Percentiles rank a stretch among this genome's conserved stretches.
These are phyloP conservation scores for Astrothelium subdiscretum DNA, from an alignment of 495 filamentous ascomycete species.

Conservation along the genomic window DNA sequence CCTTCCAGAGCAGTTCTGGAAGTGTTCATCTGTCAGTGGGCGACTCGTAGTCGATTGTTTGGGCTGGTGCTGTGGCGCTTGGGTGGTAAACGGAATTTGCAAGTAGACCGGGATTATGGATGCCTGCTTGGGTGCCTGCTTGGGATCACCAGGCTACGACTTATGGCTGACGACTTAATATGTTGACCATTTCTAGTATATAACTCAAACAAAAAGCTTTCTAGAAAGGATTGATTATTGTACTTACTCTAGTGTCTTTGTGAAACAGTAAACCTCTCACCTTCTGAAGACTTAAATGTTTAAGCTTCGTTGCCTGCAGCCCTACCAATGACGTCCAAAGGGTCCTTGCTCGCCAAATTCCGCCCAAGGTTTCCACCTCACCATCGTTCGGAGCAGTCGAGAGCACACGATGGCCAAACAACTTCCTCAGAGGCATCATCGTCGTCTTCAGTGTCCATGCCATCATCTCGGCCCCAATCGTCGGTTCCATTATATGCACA, in stretches of 20 bases:
- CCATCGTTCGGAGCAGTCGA: not conserved
- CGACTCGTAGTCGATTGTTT: not conserved
- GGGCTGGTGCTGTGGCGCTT: not conserved
- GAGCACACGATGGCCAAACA: not conserved
- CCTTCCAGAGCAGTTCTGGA: not conserved
- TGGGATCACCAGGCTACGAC: not conserved
- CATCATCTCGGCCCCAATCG: not conserved
- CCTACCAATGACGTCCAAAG: not conserved
- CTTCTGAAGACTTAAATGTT: not conserved
- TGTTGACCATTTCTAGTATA: too few relatives aligned
- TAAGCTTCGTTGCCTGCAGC: not conserved
- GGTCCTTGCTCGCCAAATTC: not conserved
- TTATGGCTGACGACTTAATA: not conserved
- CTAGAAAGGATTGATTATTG: too few relatives aligned
- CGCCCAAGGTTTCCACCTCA: not conserved
- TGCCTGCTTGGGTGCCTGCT: not conserved
- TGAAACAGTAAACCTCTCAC: not conserved
- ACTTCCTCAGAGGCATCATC: not conserved
- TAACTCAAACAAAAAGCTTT: too few relatives aligned
- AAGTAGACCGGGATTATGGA: too few relatives aligned
- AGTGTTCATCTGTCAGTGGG: not conserved
- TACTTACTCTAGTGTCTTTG: too few relatives aligned
- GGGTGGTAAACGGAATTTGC: not conserved
- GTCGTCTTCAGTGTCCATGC: not conserved
- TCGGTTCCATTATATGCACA: constrained; percentile 15